These are phyloP conservation scores for Boletus insuetus DNA, from an alignment of 768 basidiomycete genomes.

Conservation along the genomic window DNA sequence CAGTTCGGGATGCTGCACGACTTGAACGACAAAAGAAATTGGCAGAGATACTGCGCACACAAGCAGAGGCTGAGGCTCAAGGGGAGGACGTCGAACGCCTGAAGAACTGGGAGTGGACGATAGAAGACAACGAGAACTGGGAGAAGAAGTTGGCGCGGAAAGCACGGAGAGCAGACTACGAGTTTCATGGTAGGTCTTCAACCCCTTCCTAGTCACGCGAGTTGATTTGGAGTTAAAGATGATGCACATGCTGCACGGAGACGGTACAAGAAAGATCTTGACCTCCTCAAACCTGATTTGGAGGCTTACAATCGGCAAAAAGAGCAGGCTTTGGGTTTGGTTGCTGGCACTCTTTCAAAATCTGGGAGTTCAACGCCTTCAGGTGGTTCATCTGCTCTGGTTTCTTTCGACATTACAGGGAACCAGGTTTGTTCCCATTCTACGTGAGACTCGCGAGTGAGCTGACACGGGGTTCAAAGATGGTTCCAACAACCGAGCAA, in stretches of 20 bases:
- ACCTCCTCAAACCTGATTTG: slow-evolving; percentile 84
- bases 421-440: slow-evolving; percentile 35
- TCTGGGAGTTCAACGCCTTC: slow-evolving; percentile 33
- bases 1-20: slow-evolving; percentile 75
- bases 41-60: slow-evolving; percentile 79
- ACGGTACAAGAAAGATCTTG: slow-evolving; percentile 90
- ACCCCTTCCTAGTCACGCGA: not conserved
- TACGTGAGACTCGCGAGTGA: not conserved
- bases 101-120: slow-evolving; percentile 85
- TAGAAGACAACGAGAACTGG: slow-evolving; percentile 31
- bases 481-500: slow-evolving; percentile 57
- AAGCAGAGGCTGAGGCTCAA: slow-evolving; percentile 84
- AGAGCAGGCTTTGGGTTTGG: slow-evolving; percentile 74
- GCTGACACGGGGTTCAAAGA: slow-evolving; percentile 31
- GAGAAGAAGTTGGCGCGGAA: slow-evolving; percentile 68
- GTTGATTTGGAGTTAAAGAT: slow-evolving; percentile 46
- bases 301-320: slow-evolving; percentile 87
- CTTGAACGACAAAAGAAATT: slow-evolving; percentile 89
- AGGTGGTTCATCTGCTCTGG: slow-evolving; percentile 35
- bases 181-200: slow-evolving; percentile 76
- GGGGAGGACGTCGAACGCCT: slow-evolving; percentile 94
- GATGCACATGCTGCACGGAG: slow-evolving; percentile 86
- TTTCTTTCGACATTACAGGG: slow-evolving; percentile 52
- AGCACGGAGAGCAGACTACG: slow-evolving; percentile 79
- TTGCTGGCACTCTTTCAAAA: slow-evolving; percentile 60